Evolutionary conservation across 176 grass and related monocot species (phyloP), one percentile per base, ranked within the genome.

Genomic region (Bromus sterilis): DNA sequence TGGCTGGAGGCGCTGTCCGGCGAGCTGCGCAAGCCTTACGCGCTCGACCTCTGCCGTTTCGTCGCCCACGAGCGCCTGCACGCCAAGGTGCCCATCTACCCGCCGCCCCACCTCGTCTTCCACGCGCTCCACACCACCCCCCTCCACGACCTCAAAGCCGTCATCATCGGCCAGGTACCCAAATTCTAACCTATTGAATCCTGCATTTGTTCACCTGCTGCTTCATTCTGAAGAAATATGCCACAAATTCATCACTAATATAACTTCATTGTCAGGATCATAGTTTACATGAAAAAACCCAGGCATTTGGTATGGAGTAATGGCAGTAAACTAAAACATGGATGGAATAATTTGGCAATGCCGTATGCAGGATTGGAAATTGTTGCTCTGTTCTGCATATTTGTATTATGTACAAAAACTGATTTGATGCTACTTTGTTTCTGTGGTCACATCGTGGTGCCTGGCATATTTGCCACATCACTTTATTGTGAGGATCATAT

Each of bases 101-200:
- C 96, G 63, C 90, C 96, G 34, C 84, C 81, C 4, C 85, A 93
- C 48, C 90, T 93, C 10, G 84, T 93, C 13, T 98, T 98, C 82
- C 91, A 98, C 84, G 96, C 93, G 34, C 90, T 98, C 29, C 89
- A 98, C 44, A 71, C 89, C 18, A 95, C 93, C 9, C 96, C 96
- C 11, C 95, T 95, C 76, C 66, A 98, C 73, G 57, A 80, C 35
- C 86, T 98, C 66, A 98, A 95, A 80, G 95, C 91, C 2, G 92
- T 98, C 68, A 95, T 98, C 79, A 95, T 98, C 60, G 95, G 95
- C 33, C 95, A 98, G 91, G 96, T 98, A 89, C 32, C 25, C 25
- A 1, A 71, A 18, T 2, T 0, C 16, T 6, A 71, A 71, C 6
- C 7, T 72, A 15, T 30, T 0, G 10, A 66, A 20, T 56, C 25